Base-by-base conservation (phyloP, 495 filamentous ascomycete genomes). In the Xylaria acuta region DNA sequence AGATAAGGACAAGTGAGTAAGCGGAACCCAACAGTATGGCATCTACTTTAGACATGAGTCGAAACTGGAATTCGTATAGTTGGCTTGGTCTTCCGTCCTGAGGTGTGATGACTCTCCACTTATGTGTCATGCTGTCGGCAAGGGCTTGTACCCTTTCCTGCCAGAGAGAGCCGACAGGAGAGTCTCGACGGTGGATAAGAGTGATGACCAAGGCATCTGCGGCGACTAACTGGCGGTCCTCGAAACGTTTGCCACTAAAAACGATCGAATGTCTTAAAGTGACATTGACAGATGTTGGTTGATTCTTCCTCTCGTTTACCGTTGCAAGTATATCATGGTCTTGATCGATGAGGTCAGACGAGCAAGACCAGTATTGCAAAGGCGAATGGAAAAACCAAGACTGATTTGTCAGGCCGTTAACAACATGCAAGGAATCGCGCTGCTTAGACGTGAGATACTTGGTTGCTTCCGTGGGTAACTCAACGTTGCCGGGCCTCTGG, bases 161-260 rank as follows among this genome's bases (percentile, higher is more conserved):
- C 92, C 92, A 93, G 59, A 87, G 75, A 51, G 78, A 79, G 8
- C 87, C 90, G 14, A 90, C 81, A 12, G 82, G 85, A 1, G 89
- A 89, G 64, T 89, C 84, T 38, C 86, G 81, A 49, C 80, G 86
- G 77, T 93, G 90, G 69, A 93, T 86, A 34, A 93, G 79, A 49
- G 90, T 93, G 71, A 94, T 89, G 59, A 94, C 92, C 30, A 94
- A 82, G 16, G 92, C 90, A 79, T 94, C 92, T 0, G 89, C 91
- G 9, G 90, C 90, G 9, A 88, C 80, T 27, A 94, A 82, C 47
- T 82, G 81, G 14, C 87, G 83, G 70, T 90, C 85, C 34, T 87
- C 84, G 74, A 92, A 92, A 49, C 86, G 84, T 74, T 93, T 93
- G 14, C 92, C 92, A 67, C 90, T 91, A 77, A 94, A 93, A 20